phyloP scores from a whole-genome alignment of 805 yeast species.

The Brettanomyces nanus region DNA sequence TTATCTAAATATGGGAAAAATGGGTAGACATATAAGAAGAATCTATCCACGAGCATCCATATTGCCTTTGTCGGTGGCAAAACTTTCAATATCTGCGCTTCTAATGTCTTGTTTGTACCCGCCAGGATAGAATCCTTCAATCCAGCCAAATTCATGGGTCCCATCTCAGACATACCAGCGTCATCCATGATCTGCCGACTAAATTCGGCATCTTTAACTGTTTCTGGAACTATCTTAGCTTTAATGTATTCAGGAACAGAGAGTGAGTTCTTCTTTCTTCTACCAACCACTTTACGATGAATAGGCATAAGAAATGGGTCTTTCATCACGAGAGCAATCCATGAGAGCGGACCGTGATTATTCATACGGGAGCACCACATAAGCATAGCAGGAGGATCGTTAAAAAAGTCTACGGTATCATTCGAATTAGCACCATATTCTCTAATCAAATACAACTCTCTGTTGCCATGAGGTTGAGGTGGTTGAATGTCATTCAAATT shows the following conservation, averaged over 20 bases:
- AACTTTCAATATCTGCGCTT: constrained; percentile 24
- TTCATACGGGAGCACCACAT: constrained; percentile 32
- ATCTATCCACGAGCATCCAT: constrained; percentile 38
- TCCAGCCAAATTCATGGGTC: background rate
- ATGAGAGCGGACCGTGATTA: constrained; percentile 46
- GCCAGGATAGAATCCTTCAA: background rate
- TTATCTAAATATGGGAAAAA: constrained; percentile 41
- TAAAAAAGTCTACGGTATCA: constrained; percentile 34
- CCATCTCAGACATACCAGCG: background rate
- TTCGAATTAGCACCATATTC: constrained; percentile 14
- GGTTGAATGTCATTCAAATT: too few species aligned
- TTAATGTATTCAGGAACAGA: background rate
- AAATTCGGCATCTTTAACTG: background rate
- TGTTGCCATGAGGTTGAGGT: background rate
- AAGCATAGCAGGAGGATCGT: constrained; percentile 35
- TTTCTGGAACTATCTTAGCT: background rate
- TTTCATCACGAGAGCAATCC: constrained; percentile 38
- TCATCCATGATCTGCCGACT: background rate
- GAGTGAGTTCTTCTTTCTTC: background rate
- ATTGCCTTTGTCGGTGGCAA: constrained; percentile 36
- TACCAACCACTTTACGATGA: constrained; percentile 24
- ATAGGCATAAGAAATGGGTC: constrained; percentile 33
- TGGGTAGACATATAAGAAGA: constrained; percentile 37
- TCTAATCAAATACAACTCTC: background rate
- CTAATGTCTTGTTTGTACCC: constrained; percentile 12